A percentile compares a stretch with the other conserved stretches of the same genome.
Evolutionary conservation across 768 basidiomycete genomes (phyloP).

Genomic region (Symmetrospora coprosmae): DNA sequence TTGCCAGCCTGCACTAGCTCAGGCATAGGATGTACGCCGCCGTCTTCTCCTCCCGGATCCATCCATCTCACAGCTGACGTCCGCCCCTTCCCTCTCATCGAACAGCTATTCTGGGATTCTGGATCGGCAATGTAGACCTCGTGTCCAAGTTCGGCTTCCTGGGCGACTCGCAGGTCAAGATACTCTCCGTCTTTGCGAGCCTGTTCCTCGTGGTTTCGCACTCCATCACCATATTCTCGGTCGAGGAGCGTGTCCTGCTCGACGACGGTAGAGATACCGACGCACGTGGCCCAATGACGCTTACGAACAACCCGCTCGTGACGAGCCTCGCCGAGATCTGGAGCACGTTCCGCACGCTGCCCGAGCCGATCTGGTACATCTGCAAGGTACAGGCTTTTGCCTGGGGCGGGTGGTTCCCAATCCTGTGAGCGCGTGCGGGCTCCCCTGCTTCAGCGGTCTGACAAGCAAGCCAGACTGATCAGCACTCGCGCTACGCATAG

Average conservation of each 20-base stretch:
- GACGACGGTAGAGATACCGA: conserved; percentile 26
- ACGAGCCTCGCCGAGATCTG: conserved; percentile 43
- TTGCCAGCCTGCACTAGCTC: neutral
- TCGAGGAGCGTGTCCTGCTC: conserved; percentile 17
- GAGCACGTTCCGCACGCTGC: conserved; percentile 54
- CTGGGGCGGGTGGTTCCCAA: conserved; percentile 84
- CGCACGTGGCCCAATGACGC: neutral
- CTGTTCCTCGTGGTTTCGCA: neutral
- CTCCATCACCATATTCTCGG: conserved; percentile 19
- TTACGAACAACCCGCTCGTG: neutral
- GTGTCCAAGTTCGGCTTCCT: neutral
- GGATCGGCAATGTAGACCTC: conserved; percentile 15
- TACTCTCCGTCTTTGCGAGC: conserved; percentile 17
- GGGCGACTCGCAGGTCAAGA: conserved; percentile 19
- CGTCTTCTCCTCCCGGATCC: no score
- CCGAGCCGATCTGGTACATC: conserved; percentile 61
- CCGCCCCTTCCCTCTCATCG: no score
- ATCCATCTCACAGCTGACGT: no score
- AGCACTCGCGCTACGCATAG: conserved; percentile 33
- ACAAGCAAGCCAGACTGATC: neutral
- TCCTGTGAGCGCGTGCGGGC: conserved; percentile 43
- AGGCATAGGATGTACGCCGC: conserved; percentile 5
- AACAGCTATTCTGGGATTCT: conserved; percentile 21
- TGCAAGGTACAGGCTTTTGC: conserved; percentile 54
- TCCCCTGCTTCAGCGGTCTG: neutral